Percentiles rank a stretch among this genome's conserved stretches.
Evolutionary conservation across 2,329 filamentous ascomycete genomes (phyloP).

Genomic region (Hymenoscyphus albidus): DNA sequence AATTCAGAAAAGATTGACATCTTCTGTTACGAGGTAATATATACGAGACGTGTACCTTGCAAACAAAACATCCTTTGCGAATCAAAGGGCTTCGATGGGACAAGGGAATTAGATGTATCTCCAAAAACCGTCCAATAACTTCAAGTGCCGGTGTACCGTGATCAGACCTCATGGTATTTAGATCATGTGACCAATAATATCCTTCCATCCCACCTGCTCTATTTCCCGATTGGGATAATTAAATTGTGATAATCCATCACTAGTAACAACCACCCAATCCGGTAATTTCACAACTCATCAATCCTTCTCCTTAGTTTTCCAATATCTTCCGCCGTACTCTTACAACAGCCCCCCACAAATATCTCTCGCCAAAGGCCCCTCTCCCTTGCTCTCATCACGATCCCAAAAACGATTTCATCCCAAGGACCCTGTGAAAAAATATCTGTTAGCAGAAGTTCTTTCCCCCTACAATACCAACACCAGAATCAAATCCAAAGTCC

Average conservation of each 20-base stretch:
- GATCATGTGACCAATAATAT: background rate
- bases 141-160: background rate
- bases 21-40: background rate
- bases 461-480: background rate
- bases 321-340: constrained; percentile 37
- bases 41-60: background rate
- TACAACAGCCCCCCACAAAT: constrained; percentile 45
- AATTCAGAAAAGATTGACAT: background rate
- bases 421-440: constrained; percentile 27
- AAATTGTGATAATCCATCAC: background rate
- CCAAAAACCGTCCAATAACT: background rate
- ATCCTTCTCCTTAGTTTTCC: constrained; percentile 27
- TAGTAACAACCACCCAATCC: background rate
- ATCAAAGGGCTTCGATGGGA: background rate
- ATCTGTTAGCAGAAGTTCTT: background rate
- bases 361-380: constrained; percentile 34
- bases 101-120: background rate
- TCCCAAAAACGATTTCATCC: constrained; percentile 37
- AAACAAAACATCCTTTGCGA: background rate
- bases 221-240: background rate
- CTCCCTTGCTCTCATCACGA: constrained; percentile 32
- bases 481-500: background rate
- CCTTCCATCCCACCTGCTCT: background rate
- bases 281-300: constrained; percentile 15
- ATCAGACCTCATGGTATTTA: background rate